Conservation (phyloP, 148 eudicot genomes). For the Heliosperma pusillum region DNA sequence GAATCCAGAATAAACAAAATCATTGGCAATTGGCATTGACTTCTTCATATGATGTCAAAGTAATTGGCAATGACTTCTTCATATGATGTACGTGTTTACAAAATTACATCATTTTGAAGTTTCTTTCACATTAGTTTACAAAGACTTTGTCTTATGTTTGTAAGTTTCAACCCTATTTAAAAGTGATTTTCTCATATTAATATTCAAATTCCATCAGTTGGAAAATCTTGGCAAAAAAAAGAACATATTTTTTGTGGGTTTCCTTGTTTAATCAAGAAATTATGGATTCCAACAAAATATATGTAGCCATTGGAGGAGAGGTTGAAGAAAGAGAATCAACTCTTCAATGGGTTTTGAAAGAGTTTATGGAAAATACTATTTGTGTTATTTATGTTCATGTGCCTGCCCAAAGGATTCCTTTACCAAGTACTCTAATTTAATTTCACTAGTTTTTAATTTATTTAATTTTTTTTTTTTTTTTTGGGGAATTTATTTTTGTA, state of each 20-base stretch:
- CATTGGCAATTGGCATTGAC: too few relatives aligned
- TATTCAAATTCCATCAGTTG: too few relatives aligned
- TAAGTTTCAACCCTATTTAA: neutral
- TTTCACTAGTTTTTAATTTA: neutral
- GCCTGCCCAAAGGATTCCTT: constrained; percentile 29
- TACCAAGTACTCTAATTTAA: constrained; percentile 21
- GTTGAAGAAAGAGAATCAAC: constrained; percentile 29
- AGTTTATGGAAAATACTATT: constrained; percentile 26
- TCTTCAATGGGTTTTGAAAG: constrained; percentile 36
- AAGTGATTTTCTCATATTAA: too few relatives aligned
- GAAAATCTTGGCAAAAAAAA: neutral
- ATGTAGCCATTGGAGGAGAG: constrained; percentile 35
- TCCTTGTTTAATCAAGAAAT: neutral
- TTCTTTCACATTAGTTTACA: too few relatives aligned
- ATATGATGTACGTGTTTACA: too few relatives aligned
- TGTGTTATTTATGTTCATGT: constrained; percentile 41
- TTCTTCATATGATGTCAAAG: too few relatives aligned
- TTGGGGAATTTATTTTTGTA: too few relatives aligned
- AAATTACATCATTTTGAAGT: too few relatives aligned
- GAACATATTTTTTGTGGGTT: neutral
- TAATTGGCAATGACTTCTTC: too few relatives aligned
- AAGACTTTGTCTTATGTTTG: neutral
- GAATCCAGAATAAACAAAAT: too few relatives aligned
- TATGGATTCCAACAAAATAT: constrained; percentile 40
- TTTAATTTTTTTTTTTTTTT: too few relatives aligned